Percentiles rank a stretch among this genome's conserved stretches.
These are phyloP conservation scores for Yamadazyma taylorii DNA, from an alignment of 1,139 yeast genomes.

Conservation along the genomic window DNA sequence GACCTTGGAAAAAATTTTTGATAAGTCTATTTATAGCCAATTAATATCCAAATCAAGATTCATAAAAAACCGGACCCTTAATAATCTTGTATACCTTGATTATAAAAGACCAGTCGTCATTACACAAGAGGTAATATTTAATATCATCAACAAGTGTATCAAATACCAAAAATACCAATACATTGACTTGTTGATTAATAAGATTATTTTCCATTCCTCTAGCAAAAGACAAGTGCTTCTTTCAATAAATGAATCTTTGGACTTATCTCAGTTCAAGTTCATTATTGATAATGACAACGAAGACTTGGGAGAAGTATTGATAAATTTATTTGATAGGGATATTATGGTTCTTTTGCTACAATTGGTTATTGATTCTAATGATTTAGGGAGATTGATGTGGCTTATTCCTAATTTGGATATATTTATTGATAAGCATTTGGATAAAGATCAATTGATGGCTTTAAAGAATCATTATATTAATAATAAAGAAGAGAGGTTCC, in stretches of 20 bases:
- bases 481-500: background rate
- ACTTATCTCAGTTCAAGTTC: conserved; percentile 9
- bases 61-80: conserved; percentile 15
- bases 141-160: conserved; percentile 33
- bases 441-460: background rate
- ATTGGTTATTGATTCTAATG: conserved; percentile 29
- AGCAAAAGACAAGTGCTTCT: conserved; percentile 14
- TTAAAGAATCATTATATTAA: background rate
- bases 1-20: conserved; percentile 25
- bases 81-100: conserved; percentile 12
- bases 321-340: conserved; percentile 24
- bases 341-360: conserved; percentile 27
- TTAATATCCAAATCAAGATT: conserved; percentile 34
- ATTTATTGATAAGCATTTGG: conserved; percentile 17
- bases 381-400: conserved; percentile 42
- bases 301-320: conserved; percentile 6
- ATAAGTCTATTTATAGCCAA: conserved; percentile 19
- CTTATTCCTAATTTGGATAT: conserved; percentile 37
- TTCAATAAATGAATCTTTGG: conserved; percentile 12
- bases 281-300: conserved; percentile 10
- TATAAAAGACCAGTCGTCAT: conserved; percentile 20
- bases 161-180: conserved; percentile 27
- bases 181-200: conserved; percentile 37
- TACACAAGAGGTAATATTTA: conserved; percentile 21
- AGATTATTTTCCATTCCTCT: conserved; percentile 31